Evolutionary conservation across 768 basidiomycete genomes (phyloP), one percentile per base, ranked within the genome.

Genomic region (Lactarius indigo): DNA sequence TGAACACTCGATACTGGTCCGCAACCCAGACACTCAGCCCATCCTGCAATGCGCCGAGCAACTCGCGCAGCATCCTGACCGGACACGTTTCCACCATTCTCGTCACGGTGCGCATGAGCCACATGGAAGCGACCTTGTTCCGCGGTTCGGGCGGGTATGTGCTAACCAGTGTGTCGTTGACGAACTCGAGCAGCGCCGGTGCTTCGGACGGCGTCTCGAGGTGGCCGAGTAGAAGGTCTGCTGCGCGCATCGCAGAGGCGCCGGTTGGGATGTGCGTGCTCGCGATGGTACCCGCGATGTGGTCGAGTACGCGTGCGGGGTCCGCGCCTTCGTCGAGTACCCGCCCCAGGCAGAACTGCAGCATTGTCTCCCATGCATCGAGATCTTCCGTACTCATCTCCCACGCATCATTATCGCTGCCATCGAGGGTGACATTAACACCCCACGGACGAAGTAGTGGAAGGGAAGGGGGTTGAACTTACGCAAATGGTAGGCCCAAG

Each of bases 81-180:
- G 88, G 87, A 72, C 87, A 88, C 0, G 75, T 69, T 64, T 88
- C 87, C 47, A 92, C 76, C 5, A 83, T 72, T 8, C 78, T 75
- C 54, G 80, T 81, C 61, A 91, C 75, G 5, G 87, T 81, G 44
- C 85, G 78, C 23, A 86, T 76, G 68, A 89, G 78, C 90, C 89
- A 92, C 67, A 84, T 77, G 41, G 83, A 82, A 42, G 81, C 80
- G 60, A 83, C 79, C 72, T 82, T 79, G 70, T 84, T 82, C 57
- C 78, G 78, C 5, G 83, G 79, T 23, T 82, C 82, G 0, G 90
- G 88, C 0, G 91, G 91, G 75, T 93, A 93, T 10, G 83, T 82
- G 10, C 83, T 79, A 26, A 78, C 76, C 64, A 92, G 78, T 0
- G 84, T 84, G 52, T 85, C 83, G 66, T 87, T 85, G 61, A 86